Conservation (phyloP, 345 rosid genomes). For the Eutrema heterophyllum region DNA sequence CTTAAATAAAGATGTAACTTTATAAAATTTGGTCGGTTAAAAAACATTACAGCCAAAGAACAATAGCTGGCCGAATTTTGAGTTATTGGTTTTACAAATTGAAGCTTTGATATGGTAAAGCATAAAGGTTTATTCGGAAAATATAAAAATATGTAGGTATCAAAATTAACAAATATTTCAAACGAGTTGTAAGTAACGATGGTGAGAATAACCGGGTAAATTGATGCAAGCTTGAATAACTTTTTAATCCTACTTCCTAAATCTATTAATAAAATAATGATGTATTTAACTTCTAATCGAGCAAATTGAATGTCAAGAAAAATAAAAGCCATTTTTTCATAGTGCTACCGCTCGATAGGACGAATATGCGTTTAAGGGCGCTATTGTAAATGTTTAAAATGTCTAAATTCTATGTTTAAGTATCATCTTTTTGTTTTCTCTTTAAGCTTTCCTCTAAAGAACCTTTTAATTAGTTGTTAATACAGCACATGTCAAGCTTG, state of each 20-base stretch:
- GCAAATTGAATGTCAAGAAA: neutral
- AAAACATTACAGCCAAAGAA: neutral
- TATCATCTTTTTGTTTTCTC: neutral
- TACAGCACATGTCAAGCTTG: neutral
- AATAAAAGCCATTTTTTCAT: neutral
- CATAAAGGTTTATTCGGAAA: neutral
- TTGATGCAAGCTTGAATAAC: neutral
- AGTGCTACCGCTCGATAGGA: neutral
- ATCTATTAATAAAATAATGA: neutral
- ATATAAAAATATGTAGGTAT: neutral
- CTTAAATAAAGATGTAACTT: neutral
- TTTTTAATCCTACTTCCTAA: neutral
- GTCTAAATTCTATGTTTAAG: constrained; percentile 8
- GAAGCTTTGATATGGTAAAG: neutral
- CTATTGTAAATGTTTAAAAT: neutral
- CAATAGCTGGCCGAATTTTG: neutral
- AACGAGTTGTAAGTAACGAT: neutral
- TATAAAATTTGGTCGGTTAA: too few species aligned
- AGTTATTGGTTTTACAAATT: neutral
- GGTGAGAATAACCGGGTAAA: neutral
- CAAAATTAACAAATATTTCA: neutral
- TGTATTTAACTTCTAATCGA: neutral
- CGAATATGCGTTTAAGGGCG: constrained; percentile 21
- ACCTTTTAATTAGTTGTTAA: neutral
- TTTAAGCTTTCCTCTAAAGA: neutral